Conservation (phyloP, 306 rosid genomes). For the Luffa acutangula region DNA sequence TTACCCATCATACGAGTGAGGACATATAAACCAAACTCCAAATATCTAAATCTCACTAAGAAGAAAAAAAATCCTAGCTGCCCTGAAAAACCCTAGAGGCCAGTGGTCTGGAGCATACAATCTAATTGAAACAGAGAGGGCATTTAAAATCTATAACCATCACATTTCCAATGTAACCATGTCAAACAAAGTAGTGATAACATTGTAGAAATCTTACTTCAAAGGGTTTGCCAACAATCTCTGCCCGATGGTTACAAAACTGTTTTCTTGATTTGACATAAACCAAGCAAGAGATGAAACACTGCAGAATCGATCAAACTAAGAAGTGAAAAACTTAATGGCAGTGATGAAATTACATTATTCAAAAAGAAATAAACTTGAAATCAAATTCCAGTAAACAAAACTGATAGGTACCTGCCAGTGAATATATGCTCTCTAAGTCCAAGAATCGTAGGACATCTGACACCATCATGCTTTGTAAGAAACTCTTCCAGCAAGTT, state of each 20-base stretch:
- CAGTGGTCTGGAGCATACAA: background rate
- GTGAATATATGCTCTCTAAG: slow-evolving; percentile 95
- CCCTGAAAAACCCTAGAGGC: background rate
- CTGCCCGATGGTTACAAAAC: slow-evolving; percentile 97
- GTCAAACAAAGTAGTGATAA: background rate
- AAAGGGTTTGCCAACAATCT: slow-evolving; percentile 87
- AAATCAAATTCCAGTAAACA: slow-evolving; percentile 17
- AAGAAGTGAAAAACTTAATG: slow-evolving; percentile 4
- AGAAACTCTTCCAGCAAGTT: slow-evolving; percentile 87
- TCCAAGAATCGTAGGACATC: slow-evolving; percentile 87
- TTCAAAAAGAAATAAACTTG: slow-evolving; percentile 8
- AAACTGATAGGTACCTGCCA: slow-evolving; percentile 55
- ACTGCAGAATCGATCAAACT: slow-evolving; percentile 38
- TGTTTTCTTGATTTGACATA: slow-evolving; percentile 89
- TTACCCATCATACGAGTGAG: too few species aligned
- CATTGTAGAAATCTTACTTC: slow-evolving; percentile 33
- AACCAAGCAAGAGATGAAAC: slow-evolving; percentile 99
- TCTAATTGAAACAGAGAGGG: background rate
- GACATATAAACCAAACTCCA: background rate
- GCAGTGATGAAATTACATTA: slow-evolving; percentile 5
- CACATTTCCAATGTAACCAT: background rate
- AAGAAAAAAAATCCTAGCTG: background rate
- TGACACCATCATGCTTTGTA: slow-evolving; percentile 42
- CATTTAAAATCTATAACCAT: background rate
- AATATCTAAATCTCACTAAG: background rate